Conservation (phyloP, 305 asterid species). For the Fraxinus ornus region DNA sequence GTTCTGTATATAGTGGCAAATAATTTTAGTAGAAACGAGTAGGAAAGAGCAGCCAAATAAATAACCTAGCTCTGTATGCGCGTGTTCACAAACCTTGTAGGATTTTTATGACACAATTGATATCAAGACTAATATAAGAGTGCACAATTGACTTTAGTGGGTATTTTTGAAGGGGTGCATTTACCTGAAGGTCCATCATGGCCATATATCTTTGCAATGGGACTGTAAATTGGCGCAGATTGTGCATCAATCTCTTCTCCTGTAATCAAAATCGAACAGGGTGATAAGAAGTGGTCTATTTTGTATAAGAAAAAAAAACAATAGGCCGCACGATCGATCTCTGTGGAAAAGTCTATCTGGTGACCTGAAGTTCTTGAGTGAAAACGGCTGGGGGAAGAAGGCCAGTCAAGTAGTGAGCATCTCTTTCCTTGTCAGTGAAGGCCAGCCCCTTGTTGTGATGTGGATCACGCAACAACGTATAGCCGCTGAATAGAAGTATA, state of each 20-base stretch:
- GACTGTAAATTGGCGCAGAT: constrained; percentile 66
- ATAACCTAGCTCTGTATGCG: background rate
- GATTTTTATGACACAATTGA: background rate
- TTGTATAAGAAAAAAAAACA: background rate
- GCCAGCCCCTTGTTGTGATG: constrained; percentile 91
- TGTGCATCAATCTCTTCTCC: constrained; percentile 74
- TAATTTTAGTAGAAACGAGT: background rate
- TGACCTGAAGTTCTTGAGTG: constrained; percentile 81
- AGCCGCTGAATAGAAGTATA: constrained; percentile 51
- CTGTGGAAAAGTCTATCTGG: constrained; percentile 7
- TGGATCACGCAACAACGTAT: constrained; percentile 77
- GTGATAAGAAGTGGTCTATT: constrained; percentile 1
- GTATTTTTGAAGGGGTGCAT: background rate
- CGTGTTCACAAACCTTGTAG: background rate
- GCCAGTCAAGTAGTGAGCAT: constrained; percentile 85
- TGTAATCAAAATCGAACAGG: constrained; percentile 26
- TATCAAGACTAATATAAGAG: background rate
- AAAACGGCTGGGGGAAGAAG: constrained; percentile 73
- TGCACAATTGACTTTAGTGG: background rate
- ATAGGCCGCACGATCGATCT: background rate
- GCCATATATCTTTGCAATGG: constrained; percentile 89
- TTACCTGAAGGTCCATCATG: constrained; percentile 97
- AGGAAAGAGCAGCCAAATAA: background rate
- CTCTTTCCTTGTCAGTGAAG: constrained; percentile 75
- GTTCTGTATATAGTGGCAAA: background rate